phyloP scores from a whole-genome alignment of 164 flowering plant genomes.

The Santalum album region DNA sequence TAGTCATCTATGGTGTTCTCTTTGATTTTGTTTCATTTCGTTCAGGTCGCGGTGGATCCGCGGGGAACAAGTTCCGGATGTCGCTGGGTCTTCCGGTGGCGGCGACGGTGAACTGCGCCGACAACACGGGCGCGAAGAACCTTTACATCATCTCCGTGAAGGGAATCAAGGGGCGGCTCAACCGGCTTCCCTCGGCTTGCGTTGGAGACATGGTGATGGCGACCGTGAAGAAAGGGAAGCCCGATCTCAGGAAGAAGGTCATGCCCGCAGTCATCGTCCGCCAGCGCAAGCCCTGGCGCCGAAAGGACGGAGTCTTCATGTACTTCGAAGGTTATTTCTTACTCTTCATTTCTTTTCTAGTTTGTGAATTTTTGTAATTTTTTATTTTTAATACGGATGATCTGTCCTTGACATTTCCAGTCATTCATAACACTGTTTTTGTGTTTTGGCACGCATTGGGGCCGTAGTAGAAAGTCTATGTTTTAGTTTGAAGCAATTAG shows the following conservation, averaged over 20 bases:
- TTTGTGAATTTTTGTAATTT: too few species aligned
- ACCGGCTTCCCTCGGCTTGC: constrained; percentile 2
- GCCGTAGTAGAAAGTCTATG: too few species aligned
- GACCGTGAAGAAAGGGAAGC: constrained; percentile 1
- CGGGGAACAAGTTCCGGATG: constrained; percentile 4
- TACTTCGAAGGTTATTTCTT: constrained; percentile 3
- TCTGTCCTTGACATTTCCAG: too few species aligned
- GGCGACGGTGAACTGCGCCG: background rate
- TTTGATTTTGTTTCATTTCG: too few species aligned
- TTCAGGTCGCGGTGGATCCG: background rate
- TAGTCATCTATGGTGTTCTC: too few species aligned
- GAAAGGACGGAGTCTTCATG: constrained; percentile 4
- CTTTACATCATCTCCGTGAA: constrained; percentile 5
- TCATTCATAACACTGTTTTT: too few species aligned
- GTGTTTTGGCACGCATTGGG: too few species aligned
- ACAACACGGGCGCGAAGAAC: constrained; percentile 2
- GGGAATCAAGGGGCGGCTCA: background rate
- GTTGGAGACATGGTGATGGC: constrained; percentile 4
- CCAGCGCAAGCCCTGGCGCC: constrained; percentile 5
- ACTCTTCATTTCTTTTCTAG: too few species aligned
- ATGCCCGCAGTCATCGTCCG: constrained; percentile 2
- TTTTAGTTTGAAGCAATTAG: too few species aligned
- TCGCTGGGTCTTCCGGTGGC: constrained; percentile 5
- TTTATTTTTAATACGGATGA: too few species aligned
- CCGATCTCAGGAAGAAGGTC: constrained; percentile 5